A percentile compares a stretch with the other conserved stretches of the same genome.
Conservation (phyloP, 306 rosid genomes). For the Cucurbita ficifolia region DNA sequence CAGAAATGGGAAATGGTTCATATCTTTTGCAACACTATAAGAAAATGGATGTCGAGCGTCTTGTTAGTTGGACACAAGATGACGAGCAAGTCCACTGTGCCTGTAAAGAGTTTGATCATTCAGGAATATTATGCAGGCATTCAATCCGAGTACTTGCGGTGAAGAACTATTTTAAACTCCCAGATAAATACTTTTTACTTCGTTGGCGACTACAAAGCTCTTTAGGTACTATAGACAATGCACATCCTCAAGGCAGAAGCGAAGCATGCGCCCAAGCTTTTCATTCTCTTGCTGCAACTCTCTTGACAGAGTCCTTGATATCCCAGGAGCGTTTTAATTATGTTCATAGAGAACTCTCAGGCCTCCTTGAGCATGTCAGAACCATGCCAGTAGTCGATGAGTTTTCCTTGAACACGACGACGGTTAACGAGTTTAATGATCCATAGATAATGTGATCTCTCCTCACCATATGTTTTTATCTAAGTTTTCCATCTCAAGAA, state of each 20-base stretch:
- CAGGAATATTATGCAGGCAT: constrained; percentile 52
- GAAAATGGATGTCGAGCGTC: constrained; percentile 42
- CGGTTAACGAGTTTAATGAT: constrained; percentile 17
- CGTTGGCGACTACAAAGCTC: constrained; percentile 41
- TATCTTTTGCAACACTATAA: constrained; percentile 39
- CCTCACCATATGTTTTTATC: neutral
- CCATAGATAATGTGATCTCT: neutral
- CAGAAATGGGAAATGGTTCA: constrained; percentile 42
- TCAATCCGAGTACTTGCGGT: constrained; percentile 31
- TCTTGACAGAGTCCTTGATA: constrained; percentile 38
- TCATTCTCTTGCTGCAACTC: constrained; percentile 28
- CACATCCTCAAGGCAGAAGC: constrained; percentile 14
- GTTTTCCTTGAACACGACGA: constrained; percentile 15
- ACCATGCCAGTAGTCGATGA: constrained; percentile 38
- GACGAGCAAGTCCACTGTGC: constrained; percentile 43
- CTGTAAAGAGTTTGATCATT: constrained; percentile 55
- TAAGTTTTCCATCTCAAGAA: neutral
- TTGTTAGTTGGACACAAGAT: constrained; percentile 37
- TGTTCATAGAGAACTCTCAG: constrained; percentile 31
- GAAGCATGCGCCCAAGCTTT: constrained; percentile 28
- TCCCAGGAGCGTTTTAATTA: constrained; percentile 31
- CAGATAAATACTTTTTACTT: constrained; percentile 34
- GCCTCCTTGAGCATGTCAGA: constrained; percentile 38
- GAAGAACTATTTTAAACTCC: constrained; percentile 50
- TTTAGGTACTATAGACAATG: constrained; percentile 14